Evolutionary conservation across 1,284 basidiomycete genomes (phyloP), one percentile per base, ranked within the genome.

Genomic region (Cryptococcus floricola): DNA sequence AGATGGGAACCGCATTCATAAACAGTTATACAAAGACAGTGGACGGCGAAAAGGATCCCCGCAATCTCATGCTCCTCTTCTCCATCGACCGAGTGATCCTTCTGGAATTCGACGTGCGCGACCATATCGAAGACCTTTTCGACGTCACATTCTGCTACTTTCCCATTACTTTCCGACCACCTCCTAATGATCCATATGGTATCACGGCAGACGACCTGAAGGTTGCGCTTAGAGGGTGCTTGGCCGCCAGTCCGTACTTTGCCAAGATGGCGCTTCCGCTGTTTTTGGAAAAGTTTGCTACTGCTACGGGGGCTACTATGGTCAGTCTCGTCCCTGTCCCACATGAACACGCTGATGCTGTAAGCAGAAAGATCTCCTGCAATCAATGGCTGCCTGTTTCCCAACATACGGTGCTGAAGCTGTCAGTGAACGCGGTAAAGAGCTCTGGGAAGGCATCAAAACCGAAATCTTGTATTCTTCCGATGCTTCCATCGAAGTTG

Each of bases 91-190:
- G 85, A 19, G 87, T 93, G 3, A 82, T 98, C 27, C 76, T 95
- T 7, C 84, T 91, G 39, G 92, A 97, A 65, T 98, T 98, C 68
- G 86, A 95, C 60, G 83, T 91, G 55, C 76, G 82, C 44, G 76
- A 81, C 44, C 80, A 85, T 66, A 79, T 91, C 27, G 91, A 97
- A 78, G 84, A 87, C 56, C 80, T 98, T 57, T 98, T 96, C 78
- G 91, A 98, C 70, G 86, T 98, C 68, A 89, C 88, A 0, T 98
- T 94, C 76, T 98, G 96, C 77, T 99, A 99, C 77, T 99, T 98
- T 77, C 96, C 96, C 1, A 98, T 99, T 64, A 92, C 92, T 1
- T 99, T 97, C 80, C 85, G 89, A 52, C 92, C 94, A 12, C 92
- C 94, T 6, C 89, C 92, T 1, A 88, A 94, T 65, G 94, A 98